Evolutionary conservation across 495 filamentous ascomycete genomes (phyloP), one percentile per base, ranked within the genome.

Genomic region (Xylaria longipes): DNA sequence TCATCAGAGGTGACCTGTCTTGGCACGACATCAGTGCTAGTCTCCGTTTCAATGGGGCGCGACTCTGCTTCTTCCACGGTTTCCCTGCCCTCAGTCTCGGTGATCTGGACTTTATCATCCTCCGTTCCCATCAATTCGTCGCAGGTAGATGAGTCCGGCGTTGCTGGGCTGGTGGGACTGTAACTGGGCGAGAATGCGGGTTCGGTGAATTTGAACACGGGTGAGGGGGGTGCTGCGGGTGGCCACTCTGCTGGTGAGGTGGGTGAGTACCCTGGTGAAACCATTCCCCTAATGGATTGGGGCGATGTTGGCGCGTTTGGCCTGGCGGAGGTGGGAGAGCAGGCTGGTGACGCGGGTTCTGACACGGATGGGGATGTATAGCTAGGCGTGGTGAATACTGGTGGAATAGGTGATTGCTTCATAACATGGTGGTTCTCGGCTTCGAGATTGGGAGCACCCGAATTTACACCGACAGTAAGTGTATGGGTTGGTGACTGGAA

Each of bases 401-500:
- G 22, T 50, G 48, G n/a, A 25, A n/a, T 7, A 9, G 8, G 8
- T 3, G 48, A 25, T 25, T 0, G 17, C 4, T 5, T 3, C 7
- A 5, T 1, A n/a, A 9, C n/a, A 50, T 22, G 2, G 8, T 50
- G 1, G 6, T 5, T 50, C 48, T 25, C 48, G 8, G 14, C 11
- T 54, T 29, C n/a, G 12, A 25, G 20, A 50, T 50, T 14, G n/a
- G 1, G n/a, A 12, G 25, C 22, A 15, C 50, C 9, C 29, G 22
- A 27, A 25, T 12, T 4, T 14, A 17, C 5, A 25, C n/a, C 12
- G 3, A 56, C 25, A 7, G n/a, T 29, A 31, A 31, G 7, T 31
- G 52, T 56, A 31, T 56, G 52, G 11, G 52, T 56, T 31, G 52
- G 52, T 14, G 52, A 56, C 25, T 56, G 25, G 22, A 72, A 63